These are phyloP conservation scores for Phytophthora tubulina DNA, from an alignment of 352 stramenopile species.

Conservation along the genomic window DNA sequence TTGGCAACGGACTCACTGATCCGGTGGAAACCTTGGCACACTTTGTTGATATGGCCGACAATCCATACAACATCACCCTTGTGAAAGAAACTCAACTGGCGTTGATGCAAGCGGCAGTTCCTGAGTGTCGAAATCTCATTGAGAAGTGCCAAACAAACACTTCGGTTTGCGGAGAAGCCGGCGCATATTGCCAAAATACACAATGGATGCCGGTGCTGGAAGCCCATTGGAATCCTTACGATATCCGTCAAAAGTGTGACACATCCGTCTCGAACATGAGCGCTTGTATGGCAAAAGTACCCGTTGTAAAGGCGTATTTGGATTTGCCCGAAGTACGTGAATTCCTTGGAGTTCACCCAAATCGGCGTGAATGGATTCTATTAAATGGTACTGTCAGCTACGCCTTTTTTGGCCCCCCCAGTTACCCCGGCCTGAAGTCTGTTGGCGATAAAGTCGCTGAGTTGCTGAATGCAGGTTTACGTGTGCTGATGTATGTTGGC, in stretches of 20 bases:
- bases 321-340: slow-evolving; percentile 57
- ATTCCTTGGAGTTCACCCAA: slow-evolving; percentile 45
- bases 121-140: slow-evolving; percentile 38
- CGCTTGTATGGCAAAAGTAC: slow-evolving; percentile 46
- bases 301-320: slow-evolving; percentile 51
- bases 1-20: slow-evolving; percentile 13
- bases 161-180: slow-evolving; percentile 32
- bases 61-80: slow-evolving; percentile 63
- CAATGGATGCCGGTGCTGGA: slow-evolving; percentile 49
- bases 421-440: slow-evolving; percentile 65
- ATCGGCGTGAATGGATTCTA: slow-evolving; percentile 74
- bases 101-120: slow-evolving; percentile 31
- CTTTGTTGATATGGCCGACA: slow-evolving; percentile 55
- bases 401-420: slow-evolving; percentile 69
- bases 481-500: slow-evolving; percentile 38
- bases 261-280: slow-evolving; percentile 21
- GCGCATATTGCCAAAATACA: slow-evolving; percentile 45
- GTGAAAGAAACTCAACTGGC: slow-evolving; percentile 32
- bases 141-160: slow-evolving; percentile 28
- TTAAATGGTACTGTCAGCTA: slow-evolving; percentile 93
- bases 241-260: slow-evolving; percentile 56
- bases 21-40: slow-evolving; percentile 3
- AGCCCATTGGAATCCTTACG: slow-evolving; percentile 58
- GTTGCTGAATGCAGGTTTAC: slow-evolving; percentile 30
- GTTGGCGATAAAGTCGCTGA: slow-evolving; percentile 23